Conservation (phyloP, 2,329 filamentous ascomycete species). For the Aspergillus caelatus region DNA sequence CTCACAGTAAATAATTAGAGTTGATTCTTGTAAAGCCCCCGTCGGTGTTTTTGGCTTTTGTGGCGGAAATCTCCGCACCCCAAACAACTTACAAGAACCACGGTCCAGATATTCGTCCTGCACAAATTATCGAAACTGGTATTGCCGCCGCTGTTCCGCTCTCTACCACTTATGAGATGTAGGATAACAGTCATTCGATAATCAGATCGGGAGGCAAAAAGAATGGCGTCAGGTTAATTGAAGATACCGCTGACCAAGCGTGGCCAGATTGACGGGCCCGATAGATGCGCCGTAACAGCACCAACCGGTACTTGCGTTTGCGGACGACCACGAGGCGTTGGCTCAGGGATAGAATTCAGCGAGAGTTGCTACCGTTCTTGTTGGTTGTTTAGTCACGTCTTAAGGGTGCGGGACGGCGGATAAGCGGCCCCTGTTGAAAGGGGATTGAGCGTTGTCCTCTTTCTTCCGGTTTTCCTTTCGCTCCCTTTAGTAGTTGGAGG, state of each 20-base stretch:
- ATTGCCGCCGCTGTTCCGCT: neutral
- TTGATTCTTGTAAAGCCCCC: neutral
- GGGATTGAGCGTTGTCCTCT: neutral
- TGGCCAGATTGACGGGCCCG: neutral
- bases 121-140: neutral
- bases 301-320: neutral
- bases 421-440: conserved; percentile 10
- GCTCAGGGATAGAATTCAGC: neutral
- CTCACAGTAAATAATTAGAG: neutral
- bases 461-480: neutral
- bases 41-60: neutral
- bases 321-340: neutral
- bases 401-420: conserved; percentile 3
- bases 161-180: too few species aligned
- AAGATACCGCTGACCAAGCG: neutral
- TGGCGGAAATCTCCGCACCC: neutral
- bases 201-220: neutral
- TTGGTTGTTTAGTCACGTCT: conserved; percentile 5
- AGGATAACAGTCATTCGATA: neutral
- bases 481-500: neutral
- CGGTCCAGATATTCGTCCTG: neutral
- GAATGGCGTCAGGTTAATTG: neutral
- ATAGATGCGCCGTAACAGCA: neutral
- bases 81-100: neutral
- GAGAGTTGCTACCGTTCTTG: neutral